These are phyloP conservation scores for Aspergillus avenaceus DNA, from an alignment of 495 filamentous ascomycete species.

Conservation along the genomic window DNA sequence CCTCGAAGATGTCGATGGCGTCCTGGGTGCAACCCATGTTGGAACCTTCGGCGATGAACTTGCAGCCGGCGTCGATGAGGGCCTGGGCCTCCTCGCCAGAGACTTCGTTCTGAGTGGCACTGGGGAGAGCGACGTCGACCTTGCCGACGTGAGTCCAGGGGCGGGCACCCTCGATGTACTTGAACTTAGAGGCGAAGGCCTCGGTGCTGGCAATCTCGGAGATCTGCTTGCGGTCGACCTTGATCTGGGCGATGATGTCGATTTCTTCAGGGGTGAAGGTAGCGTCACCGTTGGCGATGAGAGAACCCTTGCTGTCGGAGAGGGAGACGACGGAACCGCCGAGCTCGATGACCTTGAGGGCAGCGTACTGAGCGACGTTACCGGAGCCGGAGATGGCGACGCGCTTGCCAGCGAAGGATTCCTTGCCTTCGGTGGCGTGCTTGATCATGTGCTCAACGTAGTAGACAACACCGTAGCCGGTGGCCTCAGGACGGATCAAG, in stretches of 20 bases:
- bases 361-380: constrained; percentile 97
- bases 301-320: constrained; percentile 83
- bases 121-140: constrained; percentile 89
- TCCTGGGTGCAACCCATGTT: constrained; percentile 99
- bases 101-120: constrained; percentile 97
- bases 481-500: constrained; percentile 95
- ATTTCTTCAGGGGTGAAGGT: constrained; percentile 76
- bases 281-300: constrained; percentile 63
- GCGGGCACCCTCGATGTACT: constrained; percentile 81
- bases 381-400: constrained; percentile 97
- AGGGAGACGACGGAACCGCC: constrained; percentile 90
- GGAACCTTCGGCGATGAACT: constrained; percentile 92
- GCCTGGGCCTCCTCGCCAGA: constrained; percentile 80
- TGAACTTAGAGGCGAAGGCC: constrained; percentile 63
- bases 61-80: constrained; percentile 69
- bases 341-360: constrained; percentile 94
- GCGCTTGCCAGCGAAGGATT: constrained; percentile 84
- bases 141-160: constrained; percentile 87
- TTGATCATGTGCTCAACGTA: constrained; percentile 96
- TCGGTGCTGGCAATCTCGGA: constrained; percentile 52
- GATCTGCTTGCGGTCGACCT: constrained; percentile 82
- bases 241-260: constrained; percentile 70
- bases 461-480: constrained; percentile 95
- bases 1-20: constrained; percentile 93
- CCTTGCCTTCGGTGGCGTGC: constrained; percentile 73